Base-by-base conservation (phyloP, 2,329 filamentous ascomycete genomes). In the Diaporthe batatas region DNA sequence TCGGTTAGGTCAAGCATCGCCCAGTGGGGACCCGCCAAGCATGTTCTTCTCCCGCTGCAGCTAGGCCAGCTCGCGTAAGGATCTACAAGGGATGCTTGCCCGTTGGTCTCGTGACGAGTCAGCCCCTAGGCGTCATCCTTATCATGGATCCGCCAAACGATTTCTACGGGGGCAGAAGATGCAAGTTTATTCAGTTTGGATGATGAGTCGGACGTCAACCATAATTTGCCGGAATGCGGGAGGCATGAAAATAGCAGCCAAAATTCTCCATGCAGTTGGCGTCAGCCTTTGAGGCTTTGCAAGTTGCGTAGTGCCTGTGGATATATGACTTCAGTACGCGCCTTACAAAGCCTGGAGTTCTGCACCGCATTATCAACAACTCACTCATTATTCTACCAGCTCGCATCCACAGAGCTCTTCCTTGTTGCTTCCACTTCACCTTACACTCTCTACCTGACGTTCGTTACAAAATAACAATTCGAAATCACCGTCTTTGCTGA, bases 81-180 rank as follows among this genome's bases (percentile, higher is more conserved):
- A 53, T 67, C 47, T 67, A 32, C 62, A 53, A 39, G 62, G 62
- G 47, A 53, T 51, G 62, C 62, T 67, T 67, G 62, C 62, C 32
- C 62, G 62, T 67, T 67, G 44, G 53, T 47, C 62, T 53, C 53
- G 32, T 47, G 62, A 67, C 62, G 44, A 53, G 47, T 67, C 62
- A 67, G 62, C 62, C 62, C 18, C 8, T 53, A 53, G 32, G 62
- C 62, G 47, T 67, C 62, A 67, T 67, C 62, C 62, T 47, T 65
- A 65, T 65, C 47, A 39, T 67, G 62, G 62, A 29, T 29, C 62
- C 62, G 44, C 12, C 21, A 25, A 25, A 5, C 44, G 44, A 65
- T 25, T 32, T 16, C 44, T 10, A 49, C 51, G 62, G 29, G n/a
- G 2, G 29, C 62, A 51, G 62, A 21, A 4, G 23, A 29, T n/a